Conservation (phyloP, 768 basidiomycete genomes). For the Boletus sp. region DNA sequence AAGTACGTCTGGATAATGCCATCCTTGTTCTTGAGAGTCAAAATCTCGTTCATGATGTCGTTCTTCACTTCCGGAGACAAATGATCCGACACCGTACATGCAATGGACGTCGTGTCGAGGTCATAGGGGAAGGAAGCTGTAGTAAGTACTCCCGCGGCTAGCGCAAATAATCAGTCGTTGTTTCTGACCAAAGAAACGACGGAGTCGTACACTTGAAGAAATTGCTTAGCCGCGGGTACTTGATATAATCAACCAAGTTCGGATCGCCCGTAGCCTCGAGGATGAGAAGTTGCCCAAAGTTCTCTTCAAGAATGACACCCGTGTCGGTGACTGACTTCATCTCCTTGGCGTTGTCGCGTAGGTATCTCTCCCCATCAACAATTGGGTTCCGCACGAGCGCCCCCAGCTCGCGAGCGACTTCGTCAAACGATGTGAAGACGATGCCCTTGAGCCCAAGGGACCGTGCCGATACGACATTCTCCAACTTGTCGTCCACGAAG, state of each 20-base stretch:
- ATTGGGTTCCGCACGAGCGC: constrained; percentile 16
- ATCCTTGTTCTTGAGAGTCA: constrained; percentile 15
- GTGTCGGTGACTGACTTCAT: constrained; percentile 19
- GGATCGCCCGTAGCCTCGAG: constrained; percentile 17
- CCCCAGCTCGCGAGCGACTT: constrained; percentile 15
- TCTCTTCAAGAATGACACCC: constrained; percentile 17
- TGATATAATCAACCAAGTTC: constrained; percentile 19
- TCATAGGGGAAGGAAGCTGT: constrained; percentile 16
- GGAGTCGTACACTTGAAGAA: constrained; percentile 16
- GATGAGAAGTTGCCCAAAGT: constrained; percentile 21
- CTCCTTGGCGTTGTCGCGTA: constrained; percentile 10
- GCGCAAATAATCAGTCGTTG: background rate
- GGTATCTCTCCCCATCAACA: constrained; percentile 13
- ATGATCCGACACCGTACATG: constrained; percentile 18
- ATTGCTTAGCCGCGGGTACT: constrained; percentile 19
- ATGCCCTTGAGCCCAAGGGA: constrained; percentile 22
- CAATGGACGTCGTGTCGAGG: constrained; percentile 20
- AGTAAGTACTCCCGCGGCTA: constrained; percentile 10
- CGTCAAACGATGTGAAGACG: constrained; percentile 16
- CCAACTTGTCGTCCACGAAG: constrained; percentile 25
- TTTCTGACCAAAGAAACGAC: background rate
- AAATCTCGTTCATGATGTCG: constrained; percentile 23
- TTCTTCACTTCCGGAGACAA: constrained; percentile 14
- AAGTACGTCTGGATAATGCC: constrained; percentile 23
- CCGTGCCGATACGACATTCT: constrained; percentile 19